Base-by-base conservation (phyloP, 2,329 filamentous ascomycete genomes). In the Sporothrix euskadiensis region DNA sequence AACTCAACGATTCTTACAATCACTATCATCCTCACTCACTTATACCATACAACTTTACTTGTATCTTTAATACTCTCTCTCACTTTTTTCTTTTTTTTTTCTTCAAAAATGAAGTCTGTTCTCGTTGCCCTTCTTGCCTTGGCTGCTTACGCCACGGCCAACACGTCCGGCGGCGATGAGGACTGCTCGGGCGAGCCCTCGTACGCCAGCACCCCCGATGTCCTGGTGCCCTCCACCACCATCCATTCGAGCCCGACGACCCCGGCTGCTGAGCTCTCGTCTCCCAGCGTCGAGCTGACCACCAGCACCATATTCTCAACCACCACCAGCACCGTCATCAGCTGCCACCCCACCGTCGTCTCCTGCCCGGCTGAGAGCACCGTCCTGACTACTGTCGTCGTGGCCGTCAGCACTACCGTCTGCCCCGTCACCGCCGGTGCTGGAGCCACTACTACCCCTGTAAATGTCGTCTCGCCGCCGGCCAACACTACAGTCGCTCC, bases 271-370 rank as follows among this genome's bases (percentile, higher is more conserved):
- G 12, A 72, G 32, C 7, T 32, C 44, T 54, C 47, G 4, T 10
- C 19, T 32, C 32, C 54, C 3, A 56, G 57, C 59, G 57, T 72
- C 75, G 71, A 59, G 57, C 84, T 82, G 82, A 81, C 80, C 39
- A 84, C 82, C 52, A 83, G 81, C 79, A 85, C 83, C 75, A 77
- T 84, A 77, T 83, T 80, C 71, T 78, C 78, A 71, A 84, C 83
- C 26, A 78, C 79, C 56, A 78, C 80, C 69, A 79, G 79, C 72
- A 85, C 83, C 71, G 76, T 85, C 77, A 79, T 80, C 76, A 80
- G 79, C 79, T 85, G 83, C 78, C 75, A 79, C 22, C 77, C 81
- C 59, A 76, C 79, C 57, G 80, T 82, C 22, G 76, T 77, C 74
- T 71, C 79, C 77, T 85, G 83, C 81, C 82, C 83, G n/a, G 81